phyloP scores from a whole-genome alignment of 768 basidiomycete genomes.

The Xerocomus brunneocitrinus region DNA sequence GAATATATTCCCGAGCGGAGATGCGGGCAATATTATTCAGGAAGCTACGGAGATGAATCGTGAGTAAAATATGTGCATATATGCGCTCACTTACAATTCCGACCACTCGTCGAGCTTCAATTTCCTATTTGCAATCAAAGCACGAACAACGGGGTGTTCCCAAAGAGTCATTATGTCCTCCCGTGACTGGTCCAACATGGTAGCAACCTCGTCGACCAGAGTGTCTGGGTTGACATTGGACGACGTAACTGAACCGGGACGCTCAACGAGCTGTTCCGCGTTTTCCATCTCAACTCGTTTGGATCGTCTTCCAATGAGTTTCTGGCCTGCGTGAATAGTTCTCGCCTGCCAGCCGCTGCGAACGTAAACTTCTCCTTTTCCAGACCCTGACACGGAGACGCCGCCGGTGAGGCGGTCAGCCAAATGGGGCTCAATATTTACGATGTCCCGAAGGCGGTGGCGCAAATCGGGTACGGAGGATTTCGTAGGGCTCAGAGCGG shows the following conservation, averaged over 20 bases:
- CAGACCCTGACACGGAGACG: slow-evolving; percentile 67
- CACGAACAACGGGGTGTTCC: slow-evolving; percentile 66
- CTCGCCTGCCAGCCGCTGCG: slow-evolving; percentile 79
- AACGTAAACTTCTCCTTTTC: slow-evolving; percentile 70
- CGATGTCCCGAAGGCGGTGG: slow-evolving; percentile 53
- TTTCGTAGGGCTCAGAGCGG: slow-evolving; percentile 17
- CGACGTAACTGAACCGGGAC: slow-evolving; percentile 25
- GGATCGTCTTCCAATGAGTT: slow-evolving; percentile 26
- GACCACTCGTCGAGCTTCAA: slow-evolving; percentile 84
- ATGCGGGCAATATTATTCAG: slow-evolving; percentile 69
- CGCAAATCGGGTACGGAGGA: slow-evolving; percentile 50
- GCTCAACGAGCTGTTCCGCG: slow-evolving; percentile 28
- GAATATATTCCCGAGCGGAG: slow-evolving; percentile 63
- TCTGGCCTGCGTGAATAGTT: slow-evolving; percentile 49
- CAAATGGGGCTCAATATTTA: slow-evolving; percentile 57
- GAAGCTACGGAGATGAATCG: slow-evolving; percentile 46
- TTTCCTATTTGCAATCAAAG: slow-evolving; percentile 60
- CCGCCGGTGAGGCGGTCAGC: slow-evolving; percentile 74
- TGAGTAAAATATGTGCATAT: slow-evolving; percentile 18
- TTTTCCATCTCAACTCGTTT: slow-evolving; percentile 23
- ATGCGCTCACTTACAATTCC: slow-evolving; percentile 62
- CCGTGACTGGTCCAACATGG: slow-evolving; percentile 52
- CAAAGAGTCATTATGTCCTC: slow-evolving; percentile 71
- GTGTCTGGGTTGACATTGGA: slow-evolving; percentile 42
- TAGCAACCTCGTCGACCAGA: slow-evolving; percentile 56